Conservation (phyloP, 2,329 filamentous ascomycete genomes). For the Diaporthe nobilis region DNA sequence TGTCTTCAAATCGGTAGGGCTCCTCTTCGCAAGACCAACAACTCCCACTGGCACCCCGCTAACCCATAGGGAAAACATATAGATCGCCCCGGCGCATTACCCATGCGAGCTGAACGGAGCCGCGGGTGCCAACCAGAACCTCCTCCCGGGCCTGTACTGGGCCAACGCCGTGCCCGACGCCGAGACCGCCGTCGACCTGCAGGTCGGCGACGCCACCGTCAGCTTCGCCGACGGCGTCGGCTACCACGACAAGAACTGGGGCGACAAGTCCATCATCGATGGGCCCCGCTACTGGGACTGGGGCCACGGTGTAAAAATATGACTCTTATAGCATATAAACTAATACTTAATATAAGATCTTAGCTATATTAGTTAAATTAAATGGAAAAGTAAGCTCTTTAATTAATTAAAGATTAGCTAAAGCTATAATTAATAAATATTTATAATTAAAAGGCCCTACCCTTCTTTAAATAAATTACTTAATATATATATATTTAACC, state of each 20-base stretch:
- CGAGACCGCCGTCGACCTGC: constrained; percentile 45
- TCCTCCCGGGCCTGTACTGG: constrained; percentile 56
- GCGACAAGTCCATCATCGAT: constrained; percentile 52
- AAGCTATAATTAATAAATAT: too few relatives aligned
- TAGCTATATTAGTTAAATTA: too few relatives aligned
- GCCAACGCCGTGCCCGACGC: constrained; percentile 53
- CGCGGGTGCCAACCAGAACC: constrained; percentile 56
- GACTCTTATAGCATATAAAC: too few relatives aligned
- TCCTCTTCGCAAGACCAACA: not conserved
- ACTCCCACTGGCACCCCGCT: rapidly evolving
- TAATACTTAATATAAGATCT: too few relatives aligned
- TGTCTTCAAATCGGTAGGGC: not conserved
- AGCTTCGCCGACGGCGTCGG: constrained; percentile 55
- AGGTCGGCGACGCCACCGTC: constrained; percentile 43
- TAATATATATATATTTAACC: too few relatives aligned
- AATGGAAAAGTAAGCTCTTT: too few relatives aligned
- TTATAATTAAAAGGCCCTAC: too few relatives aligned
- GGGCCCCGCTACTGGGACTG: constrained; percentile 57
- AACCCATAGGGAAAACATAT: not conserved
- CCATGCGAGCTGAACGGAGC: constrained; percentile 57
- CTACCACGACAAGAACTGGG: constrained; percentile 66
- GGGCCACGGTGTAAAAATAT: constrained; percentile 54
- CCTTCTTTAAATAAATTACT: too few relatives aligned
- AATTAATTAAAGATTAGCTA: too few relatives aligned
- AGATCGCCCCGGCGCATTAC: constrained; percentile 54